phyloP scores from a whole-genome alignment of 768 basidiomycete species.

The Tremella yokohamensis region DNA sequence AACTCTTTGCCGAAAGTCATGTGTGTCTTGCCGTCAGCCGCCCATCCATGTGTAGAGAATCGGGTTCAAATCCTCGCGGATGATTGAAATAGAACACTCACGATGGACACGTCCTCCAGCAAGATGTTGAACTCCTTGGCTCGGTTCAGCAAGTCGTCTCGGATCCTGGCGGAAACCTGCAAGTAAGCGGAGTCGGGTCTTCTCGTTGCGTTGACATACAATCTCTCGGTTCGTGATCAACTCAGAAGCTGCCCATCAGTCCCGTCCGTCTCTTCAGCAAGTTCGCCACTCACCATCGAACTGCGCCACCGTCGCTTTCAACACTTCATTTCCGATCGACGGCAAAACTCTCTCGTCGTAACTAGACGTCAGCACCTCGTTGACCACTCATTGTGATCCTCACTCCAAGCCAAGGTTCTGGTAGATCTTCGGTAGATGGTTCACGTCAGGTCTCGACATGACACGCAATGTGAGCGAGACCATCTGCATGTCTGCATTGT shows the following conservation, averaged over 20 bases:
- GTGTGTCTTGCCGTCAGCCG: conserved; percentile 49
- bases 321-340: conserved; percentile 94
- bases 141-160: conserved; percentile 84
- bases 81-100: conserved; percentile 31
- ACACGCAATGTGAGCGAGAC: conserved; percentile 89
- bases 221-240: conserved; percentile 89
- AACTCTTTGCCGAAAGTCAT: conserved; percentile 54
- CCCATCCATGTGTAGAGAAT: background rate
- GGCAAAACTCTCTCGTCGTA: conserved; percentile 98
- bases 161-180: conserved; percentile 84
- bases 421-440: conserved; percentile 87
- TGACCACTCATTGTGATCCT: conserved; percentile 6
- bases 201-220: conserved; percentile 56
- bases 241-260: conserved; percentile 38
- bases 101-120: conserved; percentile 93
- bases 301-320: conserved; percentile 97
- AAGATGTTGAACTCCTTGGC: conserved; percentile 94
- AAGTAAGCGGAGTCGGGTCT: background rate
- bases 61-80: too few relatives aligned
- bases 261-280: background rate
- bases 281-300: conserved; percentile 69
- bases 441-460: conserved; percentile 83
- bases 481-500: conserved; percentile 55
- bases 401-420: conserved; percentile 82
- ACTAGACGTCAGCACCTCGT: conserved; percentile 25